Evolutionary conservation across 2,329 filamentous ascomycete genomes (phyloP), one percentile per base, ranked within the genome.

Genomic region (Beauveria varroae): DNA sequence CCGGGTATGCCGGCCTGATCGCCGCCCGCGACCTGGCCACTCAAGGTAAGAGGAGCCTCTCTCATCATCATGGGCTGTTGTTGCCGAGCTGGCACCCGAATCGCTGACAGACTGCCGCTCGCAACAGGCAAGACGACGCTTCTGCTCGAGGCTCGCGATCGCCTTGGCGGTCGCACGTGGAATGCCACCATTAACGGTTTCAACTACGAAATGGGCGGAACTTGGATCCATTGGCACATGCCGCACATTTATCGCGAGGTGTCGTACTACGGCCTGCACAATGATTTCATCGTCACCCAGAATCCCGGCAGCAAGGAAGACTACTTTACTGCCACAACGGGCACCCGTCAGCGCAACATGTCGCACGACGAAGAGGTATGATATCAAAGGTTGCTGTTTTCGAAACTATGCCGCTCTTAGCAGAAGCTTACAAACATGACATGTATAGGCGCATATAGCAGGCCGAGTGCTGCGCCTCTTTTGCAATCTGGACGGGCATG

Each of bases 161-260:
- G 76, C 1, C 72, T 78, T 49, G 76, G 76, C 14, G 75, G 76
- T 1, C 70, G 76, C 1, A 74, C 74, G 1, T 78, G 74, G 72
- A 71, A 69, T 3, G 67, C 72, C 7, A 70, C 71, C 22, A 71
- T 74, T 16, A 67, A 69, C 8, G 75, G 72, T 0, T 71, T 72
- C 28, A 66, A 68, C 1, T 77, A 72, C 57, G 75, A 78, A 52
- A 74, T 78, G 72, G 76, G 76, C 1, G 76, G 76, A 0, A 77
- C 75, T 1, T 79, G 75, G 75, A 67, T 78, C 3, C 72, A 73
- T 30, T 75, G 74, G 72, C 64, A 65, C 49, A 71, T 73, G 65
- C 67, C 74, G 7, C 73, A 75, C 63, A 69, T 76, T 8, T 77
- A 72, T 67, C 68, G 73, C 5, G 78, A 80, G 63, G 70, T 79